Base-by-base conservation (phyloP, 2,329 filamentous ascomycete species). In the Aspergillus sergii region DNA sequence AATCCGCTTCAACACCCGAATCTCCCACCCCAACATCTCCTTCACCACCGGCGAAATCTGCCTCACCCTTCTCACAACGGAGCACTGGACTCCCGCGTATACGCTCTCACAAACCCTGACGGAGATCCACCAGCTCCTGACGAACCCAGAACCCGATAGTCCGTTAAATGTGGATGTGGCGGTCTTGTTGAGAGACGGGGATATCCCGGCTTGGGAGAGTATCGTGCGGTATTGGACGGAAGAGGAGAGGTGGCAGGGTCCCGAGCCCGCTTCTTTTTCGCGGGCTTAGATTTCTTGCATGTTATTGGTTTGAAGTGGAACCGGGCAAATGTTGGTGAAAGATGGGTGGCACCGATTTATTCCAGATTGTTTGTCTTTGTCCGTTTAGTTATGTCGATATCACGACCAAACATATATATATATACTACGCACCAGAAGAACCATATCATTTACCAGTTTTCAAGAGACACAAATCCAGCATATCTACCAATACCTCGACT, bases 11-110 rank as follows among this genome's bases (percentile, higher is more conserved):
- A 81, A 84, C n/a, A 99, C 93, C 41, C 88, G 88, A 66, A 88
- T 96, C 68, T 91, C 92, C 72, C 93, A 97, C 81, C 89, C 94
- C 55, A 97, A 97, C 79, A 88, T 91, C 53, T 81, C 85, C 65
- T 88, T 88, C 75, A 81, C 83, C 45, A 93, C 88, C 2, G 95
- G 95, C 70, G 94, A 97, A 79, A 95, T 99, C 74, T 99, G 95
- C 78, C 87, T 98, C 32, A 95, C 97, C 75, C 85, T 98, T 66
- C 84, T 99, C 57, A 88, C 86, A 64, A 83, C 81, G 0, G 79
- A 82, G 73, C 85, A 89, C 21, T 98, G 94, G 94, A 91, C 91
- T 63, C 92, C 94, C 1, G 89, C 92, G 21, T 95, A 97, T 78
- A 94, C 90, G 46, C 85, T 98, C 5, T 78, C 75, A 16, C 74